phyloP scores from a whole-genome alignment of 345 rosid genomes.

The Erucastrum elatum region DNA sequence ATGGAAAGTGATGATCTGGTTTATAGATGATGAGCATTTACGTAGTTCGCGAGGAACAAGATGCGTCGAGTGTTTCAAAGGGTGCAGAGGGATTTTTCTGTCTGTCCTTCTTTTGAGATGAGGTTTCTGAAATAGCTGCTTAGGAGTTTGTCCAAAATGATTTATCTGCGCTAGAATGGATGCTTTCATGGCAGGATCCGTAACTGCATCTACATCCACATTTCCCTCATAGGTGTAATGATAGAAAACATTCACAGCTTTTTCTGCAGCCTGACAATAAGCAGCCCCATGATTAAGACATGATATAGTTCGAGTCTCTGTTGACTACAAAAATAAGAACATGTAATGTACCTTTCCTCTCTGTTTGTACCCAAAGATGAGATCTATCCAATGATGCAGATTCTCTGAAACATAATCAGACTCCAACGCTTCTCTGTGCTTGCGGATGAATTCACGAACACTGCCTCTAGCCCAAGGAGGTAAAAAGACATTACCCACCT shows the following conservation, averaged over 20 bases:
- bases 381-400: conserved; percentile 99
- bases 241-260: conserved; percentile 98
- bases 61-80: conserved; percentile 75
- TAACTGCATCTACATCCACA: conserved; percentile 96
- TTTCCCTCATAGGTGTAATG: conserved; percentile 99
- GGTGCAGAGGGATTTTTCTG: conserved; percentile 78
- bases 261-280: conserved; percentile 83
- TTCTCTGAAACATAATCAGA: conserved; percentile 95
- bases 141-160: conserved; percentile 99
- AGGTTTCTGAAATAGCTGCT: conserved; percentile 91
- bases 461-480: conserved; percentile 99
- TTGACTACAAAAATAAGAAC: background rate
- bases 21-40: conserved; percentile 65
- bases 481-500: conserved; percentile 87
- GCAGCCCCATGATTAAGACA: conserved; percentile 16
- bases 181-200: conserved; percentile 99
- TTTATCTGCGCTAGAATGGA: conserved; percentile 97
- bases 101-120: conserved; percentile 80
- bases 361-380: conserved; percentile 95
- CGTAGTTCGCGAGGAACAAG: conserved; percentile 88
- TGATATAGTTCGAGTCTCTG: no score
- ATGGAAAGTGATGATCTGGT: conserved; percentile 70
- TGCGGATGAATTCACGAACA: conserved; percentile 80
- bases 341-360: conserved; percentile 81
- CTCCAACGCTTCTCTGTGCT: conserved; percentile 96